These are phyloP conservation scores for Phytopythium chamaehyphon DNA, from an alignment of 352 stramenopile genomes.

Conservation along the genomic window DNA sequence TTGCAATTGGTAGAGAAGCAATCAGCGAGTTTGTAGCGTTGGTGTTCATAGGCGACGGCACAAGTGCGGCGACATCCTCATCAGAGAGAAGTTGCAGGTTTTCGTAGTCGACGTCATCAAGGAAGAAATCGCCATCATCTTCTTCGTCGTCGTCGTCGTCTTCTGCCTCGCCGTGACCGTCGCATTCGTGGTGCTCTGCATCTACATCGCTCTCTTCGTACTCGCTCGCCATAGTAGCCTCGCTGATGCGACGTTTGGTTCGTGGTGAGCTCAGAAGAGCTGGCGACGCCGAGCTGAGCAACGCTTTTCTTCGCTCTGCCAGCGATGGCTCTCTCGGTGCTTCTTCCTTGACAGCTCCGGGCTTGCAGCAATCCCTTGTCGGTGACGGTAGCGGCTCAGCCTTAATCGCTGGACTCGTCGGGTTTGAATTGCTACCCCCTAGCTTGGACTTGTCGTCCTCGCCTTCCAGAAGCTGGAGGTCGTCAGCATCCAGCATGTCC, in stretches of 20 bases:
- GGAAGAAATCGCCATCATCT: constrained; percentile 9
- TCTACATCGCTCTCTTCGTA: constrained; percentile 12
- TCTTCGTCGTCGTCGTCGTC: constrained; percentile 11
- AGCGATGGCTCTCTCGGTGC: constrained; percentile 1
- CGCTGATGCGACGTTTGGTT: constrained; percentile 29
- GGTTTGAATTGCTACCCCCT: background rate
- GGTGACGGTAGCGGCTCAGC: background rate
- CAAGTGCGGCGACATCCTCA: constrained; percentile 29
- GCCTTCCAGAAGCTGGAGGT: constrained; percentile 25
- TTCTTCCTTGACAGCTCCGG: background rate
- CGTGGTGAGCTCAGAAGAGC: constrained; percentile 28
- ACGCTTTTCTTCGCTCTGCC: background rate
- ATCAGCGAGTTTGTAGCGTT: constrained; percentile 2
- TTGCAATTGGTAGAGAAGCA: background rate
- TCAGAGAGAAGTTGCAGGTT: constrained; percentile 39
- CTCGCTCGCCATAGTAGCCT: constrained; percentile 11
- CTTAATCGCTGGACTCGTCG: background rate
- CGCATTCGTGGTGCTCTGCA: constrained; percentile 11
- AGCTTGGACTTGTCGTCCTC: constrained; percentile 10
- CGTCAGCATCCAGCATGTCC: constrained; percentile 19
- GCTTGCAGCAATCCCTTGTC: background rate
- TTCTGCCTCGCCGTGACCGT: constrained; percentile 9
- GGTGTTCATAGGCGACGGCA: constrained; percentile 25
- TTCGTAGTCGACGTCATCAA: constrained; percentile 10
- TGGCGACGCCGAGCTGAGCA: constrained; percentile 1